Base-by-base conservation (phyloP, 306 rosid genomes). In the Acacia confusa region DNA sequence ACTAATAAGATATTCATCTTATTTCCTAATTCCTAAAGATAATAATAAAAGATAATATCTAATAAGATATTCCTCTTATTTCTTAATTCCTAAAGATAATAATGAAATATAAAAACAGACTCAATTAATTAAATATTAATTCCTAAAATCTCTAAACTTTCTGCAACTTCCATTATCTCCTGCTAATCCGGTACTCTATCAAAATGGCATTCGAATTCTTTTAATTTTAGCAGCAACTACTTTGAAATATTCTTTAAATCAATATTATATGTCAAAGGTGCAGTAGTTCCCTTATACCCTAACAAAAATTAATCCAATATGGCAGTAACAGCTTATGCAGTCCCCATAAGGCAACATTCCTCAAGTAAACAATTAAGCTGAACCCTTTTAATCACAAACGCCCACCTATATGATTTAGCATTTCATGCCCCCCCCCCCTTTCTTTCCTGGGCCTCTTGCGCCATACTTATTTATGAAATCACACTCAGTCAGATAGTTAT, bases 181-280 rank as follows among this genome's bases (percentile, higher is more conserved):
- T n/a, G n/a, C n/a, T n/a, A n/a, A n/a, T n/a, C n/a, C n/a, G n/a
- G n/a, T n/a, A n/a, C n/a, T n/a, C n/a, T n/a, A n/a, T n/a, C n/a
- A n/a, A n/a, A 60, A 78, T 81, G 69, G 53, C 75, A 67, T 67
- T 75, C 16, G 58, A 65, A 30, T 60, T 60, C 67, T 9, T 24
- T 58, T 24, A 60, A 25, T 11, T 58, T 24, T 58, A 60, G 67
- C 38, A 61, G 68, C 17, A 25, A 61, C 0, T 61, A 61, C 38
- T 61, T 27, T 27, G 28, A 61, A 27, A 28, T 24, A 8, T 12
- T 61, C 5, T 25, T 61, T 10, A 12, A 13, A 61, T 61, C 36
- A 61, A 61, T 12, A 60, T 24, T 61, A 61, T 11, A 61, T 61
- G 38, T 12, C 32, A 60, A 25, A 60, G 6, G 6, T 58, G 64